Percentiles rank a stretch among this genome's conserved stretches.
phyloP scores from a whole-genome alignment of 2,329 filamentous ascomycete genomes.

The Aureobasidium lini region DNA sequence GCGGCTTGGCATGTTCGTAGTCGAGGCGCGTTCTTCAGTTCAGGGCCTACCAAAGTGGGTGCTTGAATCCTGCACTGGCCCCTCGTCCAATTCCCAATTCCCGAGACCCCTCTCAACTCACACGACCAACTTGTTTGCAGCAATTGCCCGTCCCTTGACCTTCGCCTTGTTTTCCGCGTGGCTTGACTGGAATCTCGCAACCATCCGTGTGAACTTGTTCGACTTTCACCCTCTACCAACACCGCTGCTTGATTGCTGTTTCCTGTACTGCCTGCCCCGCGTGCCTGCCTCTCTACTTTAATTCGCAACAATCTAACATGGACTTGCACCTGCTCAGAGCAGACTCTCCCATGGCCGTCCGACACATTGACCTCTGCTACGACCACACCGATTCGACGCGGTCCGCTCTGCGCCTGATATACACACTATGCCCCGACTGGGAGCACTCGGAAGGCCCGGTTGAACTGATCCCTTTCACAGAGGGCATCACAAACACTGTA shows the following conservation, averaged over 20 bases:
- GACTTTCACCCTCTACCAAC: background rate
- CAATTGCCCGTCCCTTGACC: background rate
- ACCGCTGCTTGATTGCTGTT: background rate
- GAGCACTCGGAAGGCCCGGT: constrained; percentile 60
- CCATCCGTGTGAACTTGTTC: background rate
- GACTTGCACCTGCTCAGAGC: constrained; percentile 17
- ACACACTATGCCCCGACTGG: constrained; percentile 80
- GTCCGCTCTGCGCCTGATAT: constrained; percentile 72
- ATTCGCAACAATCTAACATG: constrained; percentile 7
- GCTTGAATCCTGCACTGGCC: background rate
- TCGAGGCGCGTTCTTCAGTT: background rate
- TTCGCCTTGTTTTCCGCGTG: background rate
- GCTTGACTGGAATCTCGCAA: background rate
- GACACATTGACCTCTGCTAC: constrained; percentile 68
- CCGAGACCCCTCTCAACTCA: constrained; percentile 4
- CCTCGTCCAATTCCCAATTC: constrained; percentile 1
- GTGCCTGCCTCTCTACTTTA: background rate
- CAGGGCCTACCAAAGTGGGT: background rate
- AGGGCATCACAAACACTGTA: constrained; percentile 94
- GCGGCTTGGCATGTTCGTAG: background rate
- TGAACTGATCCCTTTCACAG: constrained; percentile 85
- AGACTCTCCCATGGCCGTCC: constrained; percentile 28
- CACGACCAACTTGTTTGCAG: background rate
- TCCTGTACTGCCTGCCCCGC: constrained; percentile 7
- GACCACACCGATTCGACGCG: constrained; percentile 67